Base-by-base conservation (phyloP, 2,329 filamentous ascomycete genomes). In the Colletotrichum sp. region DNA sequence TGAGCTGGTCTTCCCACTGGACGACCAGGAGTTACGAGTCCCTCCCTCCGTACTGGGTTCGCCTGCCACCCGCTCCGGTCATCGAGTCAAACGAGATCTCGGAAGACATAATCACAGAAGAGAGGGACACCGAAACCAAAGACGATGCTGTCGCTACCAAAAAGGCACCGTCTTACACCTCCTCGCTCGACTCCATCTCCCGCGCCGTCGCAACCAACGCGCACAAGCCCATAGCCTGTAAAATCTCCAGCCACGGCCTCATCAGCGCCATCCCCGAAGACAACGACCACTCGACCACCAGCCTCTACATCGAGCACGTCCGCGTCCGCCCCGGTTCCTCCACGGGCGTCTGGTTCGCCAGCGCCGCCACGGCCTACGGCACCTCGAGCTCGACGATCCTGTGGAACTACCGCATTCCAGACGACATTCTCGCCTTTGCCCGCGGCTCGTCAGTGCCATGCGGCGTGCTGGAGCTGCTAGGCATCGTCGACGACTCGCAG, bases 331-430 rank as follows among this genome's bases (percentile, higher is more conserved):
- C 78, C 12, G 79, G 72, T 26, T 82, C 79, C 32, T 84, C 82
- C 1, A 83, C 84, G 34, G 89, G 90, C 10, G 82, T 87, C 12
- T 93, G 91, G 91, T 92, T 92, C 77, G 89, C 90, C 32, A 89
- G 87, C 75, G 88, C 87, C 2, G 87, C 87, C 1, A 92, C 91
- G 1, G 91, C 91, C 0, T 88, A 89, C 74, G 88, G 89, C 24
- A 90, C 89, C 2, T 86, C 88, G 0, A 88, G 86, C 66, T 87
- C 89, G 78, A 92, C 90, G 1, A 86, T 92, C 12, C 84, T 93
- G 4, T 93, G 91, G 91, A 90, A 89, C 80, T 92, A 91, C 83
- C 87, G 88, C 72, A 91, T 92, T 63, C 90, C 91, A 0, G 85
- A 89, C 24, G 86, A 87, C 5, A 82, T 92, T 6, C 79, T 92